Base-by-base conservation (phyloP, 345 rosid species). In the Psidium guajava region DNA sequence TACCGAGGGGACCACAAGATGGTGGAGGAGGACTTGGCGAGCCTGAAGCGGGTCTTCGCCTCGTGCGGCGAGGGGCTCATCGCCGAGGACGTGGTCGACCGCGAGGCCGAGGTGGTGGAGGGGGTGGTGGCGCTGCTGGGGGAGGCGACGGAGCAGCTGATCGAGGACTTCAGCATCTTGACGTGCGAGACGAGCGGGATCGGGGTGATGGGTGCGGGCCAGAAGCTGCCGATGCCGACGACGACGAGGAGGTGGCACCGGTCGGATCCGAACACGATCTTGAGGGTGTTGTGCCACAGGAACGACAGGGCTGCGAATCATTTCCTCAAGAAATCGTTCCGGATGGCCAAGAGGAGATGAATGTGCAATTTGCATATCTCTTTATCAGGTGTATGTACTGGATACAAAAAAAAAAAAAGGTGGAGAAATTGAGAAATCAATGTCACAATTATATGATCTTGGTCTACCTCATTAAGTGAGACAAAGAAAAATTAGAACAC, bases 151-250 rank as follows among this genome's bases (percentile, higher is more conserved):
- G 92, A 90, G 82, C 92, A 91, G 55, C 84, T 91, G 64, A 90
- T 89, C 87, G 93, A 91, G 82, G 92, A 91, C 84, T 90, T 91
- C 88, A 89, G 92, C 82, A 87, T 86, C 83, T 52, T 90, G 81
- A 89, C 88, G 4, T 89, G 93, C 50, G 93, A 91, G 87, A 83
- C 91, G 44, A 90, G 92, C 80, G 92, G 92, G 5, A 58, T 90
- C 18, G 93, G 93, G 64, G 50, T 84, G n/a, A 82, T 89, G 84
- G 83, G 88, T 16, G 51, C 88, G 15, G 90, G 91, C 18, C 91
- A 90, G 87, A 91, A 90, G 86, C 83, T 91, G 57, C 90, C 93
- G 55, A 90, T 91, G 93, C 91, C 93, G 6, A 88, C 93, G 22
- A 90, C 91, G 28, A 91, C 92, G 8, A 87, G 93, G 75, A 82